Conservation (phyloP, 805 yeast species). For the Saccharomycopsis sp. region DNA sequence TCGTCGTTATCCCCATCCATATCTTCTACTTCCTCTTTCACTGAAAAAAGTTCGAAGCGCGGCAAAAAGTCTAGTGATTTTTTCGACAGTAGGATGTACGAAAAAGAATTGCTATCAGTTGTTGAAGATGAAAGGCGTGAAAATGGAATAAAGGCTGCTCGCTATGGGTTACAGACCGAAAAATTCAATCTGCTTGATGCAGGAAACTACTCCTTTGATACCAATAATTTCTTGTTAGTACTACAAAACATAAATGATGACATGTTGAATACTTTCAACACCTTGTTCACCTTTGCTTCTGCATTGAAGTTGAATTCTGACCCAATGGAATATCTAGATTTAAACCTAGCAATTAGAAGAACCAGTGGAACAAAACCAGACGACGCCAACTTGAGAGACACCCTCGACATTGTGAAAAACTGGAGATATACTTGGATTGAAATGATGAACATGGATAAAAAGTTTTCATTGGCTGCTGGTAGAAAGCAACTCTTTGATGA, state of each 20-base stretch:
- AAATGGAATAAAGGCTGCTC: too few relatives aligned
- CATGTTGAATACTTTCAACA: constrained; percentile 7
- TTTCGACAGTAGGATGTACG: too few relatives aligned
- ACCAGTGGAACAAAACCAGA: not conserved
- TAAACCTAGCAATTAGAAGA: constrained; percentile 4
- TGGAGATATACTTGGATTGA: constrained; percentile 17
- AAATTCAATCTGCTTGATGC: not conserved
- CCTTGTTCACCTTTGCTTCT: constrained; percentile 6
- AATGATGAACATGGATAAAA: constrained; percentile 9
- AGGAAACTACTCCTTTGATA: constrained; percentile 2
- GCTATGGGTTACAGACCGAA: too few relatives aligned
- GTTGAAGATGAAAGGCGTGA: too few relatives aligned
- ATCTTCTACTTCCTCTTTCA: not conserved
- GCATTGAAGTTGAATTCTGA: constrained; percentile 10
- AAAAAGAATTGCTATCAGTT: too few relatives aligned
- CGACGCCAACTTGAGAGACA: not conserved
- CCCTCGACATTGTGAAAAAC: constrained; percentile 1
- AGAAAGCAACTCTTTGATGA: constrained; percentile 5
- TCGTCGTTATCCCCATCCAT: not conserved
- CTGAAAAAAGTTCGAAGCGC: not conserved
- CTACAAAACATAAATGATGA: constrained; percentile 10
- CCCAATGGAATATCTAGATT: constrained; percentile 14
- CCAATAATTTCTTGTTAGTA: constrained; percentile 1
- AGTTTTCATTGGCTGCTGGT: constrained; percentile 5
- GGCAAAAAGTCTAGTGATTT: not conserved